Evolutionary conservation across 1,139 yeast species (phyloP), one percentile per base, ranked within the genome.

Genomic region (Maudiozyma humilis): DNA sequence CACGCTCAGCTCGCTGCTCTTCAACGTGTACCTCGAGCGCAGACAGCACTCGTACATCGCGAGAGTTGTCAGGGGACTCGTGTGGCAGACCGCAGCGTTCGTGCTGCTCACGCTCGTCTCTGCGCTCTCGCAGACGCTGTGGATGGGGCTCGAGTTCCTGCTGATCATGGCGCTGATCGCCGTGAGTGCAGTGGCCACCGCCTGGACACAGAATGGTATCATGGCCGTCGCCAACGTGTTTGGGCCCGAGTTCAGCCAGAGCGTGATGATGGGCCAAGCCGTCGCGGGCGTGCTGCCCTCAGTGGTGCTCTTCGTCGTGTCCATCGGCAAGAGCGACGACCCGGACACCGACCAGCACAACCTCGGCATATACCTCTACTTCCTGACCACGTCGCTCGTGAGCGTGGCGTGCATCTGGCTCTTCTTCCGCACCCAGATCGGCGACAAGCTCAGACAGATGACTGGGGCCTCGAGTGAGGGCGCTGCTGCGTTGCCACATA

Each of bases 251-350:
- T 86, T 79, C 59, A 86, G 89, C 14, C 94, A 89, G 56, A 94
- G 85, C 0, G 84, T 84, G 3, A 85, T 91, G 84, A 88, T 88
- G 4, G 98, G 98, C 1, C 96, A 91, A 63, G 96, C 95, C 0
- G 69, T 89, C 13, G 88, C 96, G 0, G 97, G 97, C 0, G 95
- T 89, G 0, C 67, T 89, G 41, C 97, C 97, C 0, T 79, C 96
- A 0, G 63, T 82, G 14, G 82, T 94, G 0, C 69, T 88, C 43
- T 79, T 89, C 40, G 42, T 77, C 1, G 76, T 89, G 1, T 73
- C 82, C 36, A 51, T 76, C 34, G 61, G 75, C 3, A 60, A 56
- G 3, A 52, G 41, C 37, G 50, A 17, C 30, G 40, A 30, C 12
- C 29, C 8, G 2, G 8, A 4, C 16, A 25, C 27, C 2, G 27